phyloP scores from a whole-genome alignment of 345 rosid species.

The Hevea brasiliensis region DNA sequence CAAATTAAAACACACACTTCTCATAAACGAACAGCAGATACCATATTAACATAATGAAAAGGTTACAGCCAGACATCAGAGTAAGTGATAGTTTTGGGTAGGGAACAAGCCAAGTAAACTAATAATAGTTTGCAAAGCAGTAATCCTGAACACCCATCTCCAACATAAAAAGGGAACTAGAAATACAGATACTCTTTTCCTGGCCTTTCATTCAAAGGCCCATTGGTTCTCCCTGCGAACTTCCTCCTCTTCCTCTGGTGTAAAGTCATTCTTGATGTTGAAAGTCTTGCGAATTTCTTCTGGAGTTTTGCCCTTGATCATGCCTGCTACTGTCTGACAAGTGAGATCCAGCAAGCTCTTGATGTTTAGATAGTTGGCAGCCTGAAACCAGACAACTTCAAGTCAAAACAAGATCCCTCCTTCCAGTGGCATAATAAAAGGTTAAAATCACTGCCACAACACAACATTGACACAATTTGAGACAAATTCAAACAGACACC shows the following conservation, averaged over 20 bases:
- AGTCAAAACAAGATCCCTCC: background rate
- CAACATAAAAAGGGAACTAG: background rate
- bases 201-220: constrained; percentile 24
- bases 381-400: constrained; percentile 6
- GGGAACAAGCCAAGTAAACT: background rate
- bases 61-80: background rate
- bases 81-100: background rate
- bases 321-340: constrained; percentile 25
- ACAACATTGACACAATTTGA: background rate
- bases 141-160: constrained; percentile 6
- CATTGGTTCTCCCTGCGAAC: constrained; percentile 32
- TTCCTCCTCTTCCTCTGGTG: constrained; percentile 28
- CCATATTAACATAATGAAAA: background rate
- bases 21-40: background rate
- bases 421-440: background rate
- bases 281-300: constrained; percentile 21
- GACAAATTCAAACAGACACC: background rate
- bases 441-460: background rate
- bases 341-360: constrained; percentile 26
- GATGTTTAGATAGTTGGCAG: constrained; percentile 27
- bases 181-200: background rate
- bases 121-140: background rate
- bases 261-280: constrained; percentile 26
- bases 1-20: background rate
- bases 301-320: constrained; percentile 21